Base-by-base conservation (phyloP, 2,329 filamentous ascomycete species). In the Ascochyta viciae-villosae region DNA sequence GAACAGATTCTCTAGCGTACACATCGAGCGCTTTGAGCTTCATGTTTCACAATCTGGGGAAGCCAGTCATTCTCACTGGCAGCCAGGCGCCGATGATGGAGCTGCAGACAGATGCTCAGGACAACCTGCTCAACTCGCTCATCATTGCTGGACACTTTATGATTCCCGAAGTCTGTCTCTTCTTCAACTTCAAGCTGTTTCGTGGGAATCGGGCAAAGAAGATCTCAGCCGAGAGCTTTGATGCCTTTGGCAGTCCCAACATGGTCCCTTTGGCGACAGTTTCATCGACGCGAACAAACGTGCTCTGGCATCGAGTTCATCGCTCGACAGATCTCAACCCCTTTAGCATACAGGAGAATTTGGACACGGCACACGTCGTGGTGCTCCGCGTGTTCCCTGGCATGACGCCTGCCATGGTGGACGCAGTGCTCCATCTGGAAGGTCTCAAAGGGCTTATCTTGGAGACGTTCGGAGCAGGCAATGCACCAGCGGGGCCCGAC, bases 391-490 rank as follows among this genome's bases (percentile, higher is more conserved):
- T 96, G 61, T 96, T 96, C 76, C 93, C 93, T 0, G 93, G 93
- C 29, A 96, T 97, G 77, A 90, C 90, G 74, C 90, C 92, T n/a
- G 89, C 92, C 71, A 96, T 96, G 90, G 84, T 97, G 29, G 91
- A 95, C 71, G 89, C 90, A 1, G 91, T 96, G 15, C 81, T 96
- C 57, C 84, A 84, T 40, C 80, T 92, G 29, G 87, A 91, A n/a
- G 87, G 87, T 42, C 82, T 97, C 13, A 86, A 87, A 44, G 93
- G 93, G 1, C 82, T 96, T 45, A 87, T 97, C 35, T 84, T 97
- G 39, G 92, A 96, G 78, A 96, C 92, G 0, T 96, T 96, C 74
- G 93, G 93, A 57, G 92, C 95, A 73, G 93, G 93, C 53, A 97
- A 96, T 76, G 90, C 93, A 10, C 93, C 93, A 3, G 89, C 89